phyloP scores from a whole-genome alignment of 2,329 filamentous ascomycete genomes.

The Colletotrichum shisoi region DNA sequence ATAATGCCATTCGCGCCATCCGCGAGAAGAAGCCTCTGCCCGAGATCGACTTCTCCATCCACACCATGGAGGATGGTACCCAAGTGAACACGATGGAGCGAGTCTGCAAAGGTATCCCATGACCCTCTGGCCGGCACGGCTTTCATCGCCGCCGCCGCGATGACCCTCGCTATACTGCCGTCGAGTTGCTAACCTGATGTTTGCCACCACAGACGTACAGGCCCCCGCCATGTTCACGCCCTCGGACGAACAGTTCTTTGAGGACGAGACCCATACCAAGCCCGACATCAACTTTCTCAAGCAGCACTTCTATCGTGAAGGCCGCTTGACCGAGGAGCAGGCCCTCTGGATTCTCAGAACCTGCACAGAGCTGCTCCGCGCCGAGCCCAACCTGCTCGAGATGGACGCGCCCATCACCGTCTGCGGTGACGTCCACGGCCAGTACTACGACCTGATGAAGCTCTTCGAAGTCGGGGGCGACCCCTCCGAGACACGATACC shows the following conservation, averaged over 20 bases:
- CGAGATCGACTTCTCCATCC: constrained; percentile 98
- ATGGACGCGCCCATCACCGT: constrained; percentile 99
- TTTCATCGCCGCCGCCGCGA: constrained; percentile 37
- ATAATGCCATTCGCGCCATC: constrained; percentile 91
- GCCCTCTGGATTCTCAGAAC: constrained; percentile 92
- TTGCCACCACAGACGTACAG: constrained; percentile 78
- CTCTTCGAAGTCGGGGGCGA: constrained; percentile 98
- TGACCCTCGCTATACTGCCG: constrained; percentile 33
- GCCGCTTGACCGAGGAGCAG: constrained; percentile 95
- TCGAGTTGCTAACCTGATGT: constrained; percentile 38
- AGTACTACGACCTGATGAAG: constrained; percentile 99
- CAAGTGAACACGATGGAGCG: constrained; percentile 95
- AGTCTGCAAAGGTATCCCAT: constrained; percentile 89
- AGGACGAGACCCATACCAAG: constrained; percentile 83
- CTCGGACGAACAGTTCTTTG: constrained; percentile 93
- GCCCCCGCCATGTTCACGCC: constrained; percentile 93
- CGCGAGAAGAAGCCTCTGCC: constrained; percentile 93
- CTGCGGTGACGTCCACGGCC: constrained; percentile 96
- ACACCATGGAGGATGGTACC: constrained; percentile 96
- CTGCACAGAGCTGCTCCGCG: constrained; percentile 84
- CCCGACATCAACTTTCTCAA: constrained; percentile 94
- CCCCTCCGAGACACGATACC: constrained; percentile 92
- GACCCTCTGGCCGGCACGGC: constrained; percentile 26
- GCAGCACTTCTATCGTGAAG: constrained; percentile 98
- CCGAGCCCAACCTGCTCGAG: constrained; percentile 94